These are phyloP conservation scores for Epithele typhae DNA, from an alignment of 768 basidiomycete genomes.

Conservation along the genomic window DNA sequence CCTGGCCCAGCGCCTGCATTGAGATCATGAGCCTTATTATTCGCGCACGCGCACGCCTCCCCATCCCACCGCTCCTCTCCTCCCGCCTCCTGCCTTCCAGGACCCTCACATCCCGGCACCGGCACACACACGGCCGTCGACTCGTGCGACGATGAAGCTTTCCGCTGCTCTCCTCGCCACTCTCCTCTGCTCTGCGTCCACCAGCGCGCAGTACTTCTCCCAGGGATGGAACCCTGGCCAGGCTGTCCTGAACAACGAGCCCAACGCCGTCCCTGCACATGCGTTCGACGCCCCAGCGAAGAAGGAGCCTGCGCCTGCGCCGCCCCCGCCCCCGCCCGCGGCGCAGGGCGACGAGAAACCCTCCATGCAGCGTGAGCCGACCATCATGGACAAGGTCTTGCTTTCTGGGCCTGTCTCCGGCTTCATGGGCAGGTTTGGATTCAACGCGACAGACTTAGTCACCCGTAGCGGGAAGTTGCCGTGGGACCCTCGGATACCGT, in stretches of 20 bases:
- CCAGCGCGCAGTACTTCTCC: slow-evolving; percentile 71
- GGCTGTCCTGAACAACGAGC: slow-evolving; percentile 31
- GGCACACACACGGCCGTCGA: slow-evolving; percentile 17
- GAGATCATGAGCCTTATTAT: no score
- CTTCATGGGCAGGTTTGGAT: slow-evolving; percentile 53
- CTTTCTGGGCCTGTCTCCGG: slow-evolving; percentile 49
- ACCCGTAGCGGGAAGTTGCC: slow-evolving; percentile 27
- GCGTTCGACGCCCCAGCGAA: slow-evolving; percentile 8
- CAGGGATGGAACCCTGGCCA: slow-evolving; percentile 81
- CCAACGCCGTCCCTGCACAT: slow-evolving; percentile 4
- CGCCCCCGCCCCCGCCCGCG: slow-evolving; percentile 1
- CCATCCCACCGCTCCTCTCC: no score
- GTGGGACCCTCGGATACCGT: slow-evolving; percentile 73
- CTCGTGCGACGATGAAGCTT: slow-evolving; percentile 46
- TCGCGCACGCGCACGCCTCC: no score
- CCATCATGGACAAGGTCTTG: slow-evolving; percentile 32
- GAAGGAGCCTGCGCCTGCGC: not conserved
- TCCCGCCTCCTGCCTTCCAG: no score
- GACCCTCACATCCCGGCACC: not conserved
- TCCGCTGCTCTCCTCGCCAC: slow-evolving; percentile 28
- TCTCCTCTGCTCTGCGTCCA: slow-evolving; percentile 31
- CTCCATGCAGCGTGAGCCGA: slow-evolving; percentile 1
- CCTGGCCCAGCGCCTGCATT: no score
- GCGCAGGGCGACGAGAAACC: not conserved
- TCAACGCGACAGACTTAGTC: slow-evolving; percentile 64